Base-by-base conservation (phyloP, 495 filamentous ascomycete genomes). In the Penicillium turbatum region DNA sequence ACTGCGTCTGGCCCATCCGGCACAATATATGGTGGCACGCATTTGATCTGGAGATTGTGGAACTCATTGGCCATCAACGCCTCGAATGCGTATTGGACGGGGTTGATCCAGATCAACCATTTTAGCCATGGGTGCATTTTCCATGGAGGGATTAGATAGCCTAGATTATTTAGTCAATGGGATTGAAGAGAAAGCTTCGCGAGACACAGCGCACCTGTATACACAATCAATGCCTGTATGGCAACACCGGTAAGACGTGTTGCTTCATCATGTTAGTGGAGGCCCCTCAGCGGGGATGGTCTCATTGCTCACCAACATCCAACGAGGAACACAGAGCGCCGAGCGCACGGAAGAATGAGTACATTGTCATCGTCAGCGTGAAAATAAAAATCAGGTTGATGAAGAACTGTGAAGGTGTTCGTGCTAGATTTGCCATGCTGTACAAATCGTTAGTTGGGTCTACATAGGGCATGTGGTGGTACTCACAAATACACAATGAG, bases 121-220 rank as follows among this genome's bases (percentile, higher is more conserved):
- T 80, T 78, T 45, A 92, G 84, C 87, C 87, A 95, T 0, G 86
- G 82, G 48, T 83, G 82, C 89, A 93, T 92, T 49, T 85, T 79
- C 37, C 69, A 74, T 0, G 80, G 82, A 2, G 88, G 86, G 35
- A 95, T 87, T 8, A 89, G 69, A 64, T 86, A 96, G 26, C 89
- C 89, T 76, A 27, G 7, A 36, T 34, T 6, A 24, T 9, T 43
- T 35, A 5, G 35, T 27, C 38, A 8, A n/a, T 32, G 5, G 12
- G 10, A 5, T 16, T 9, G 7, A 12, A 1, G 5, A 26, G 1
- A 21, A 44, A 4, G 15, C 6, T 26, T 17, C 35, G 2, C 16
- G 8, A 11, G 13, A 48, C 3, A 21, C 27, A 8, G 21, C 55
- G 43, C 51, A 72, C 73, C 73, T 11, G 87, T 91, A 63, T 92